Evolutionary conservation across 2,329 filamentous ascomycete species (phyloP).

Genomic region (Aureobasidium sp.): DNA sequence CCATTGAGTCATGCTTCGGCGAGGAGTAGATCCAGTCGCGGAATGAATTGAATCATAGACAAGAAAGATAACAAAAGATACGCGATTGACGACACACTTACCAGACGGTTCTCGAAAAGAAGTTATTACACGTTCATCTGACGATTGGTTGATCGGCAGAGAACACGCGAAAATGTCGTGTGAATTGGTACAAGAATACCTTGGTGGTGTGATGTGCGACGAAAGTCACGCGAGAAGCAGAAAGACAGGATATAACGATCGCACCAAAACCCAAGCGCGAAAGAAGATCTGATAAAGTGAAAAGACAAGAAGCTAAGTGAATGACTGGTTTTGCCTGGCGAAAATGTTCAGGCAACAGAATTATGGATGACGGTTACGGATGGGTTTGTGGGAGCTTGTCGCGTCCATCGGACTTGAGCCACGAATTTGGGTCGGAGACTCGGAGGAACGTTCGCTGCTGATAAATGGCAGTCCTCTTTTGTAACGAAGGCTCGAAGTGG

Average conservation of each 20-base stretch:
- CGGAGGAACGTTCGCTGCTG: not conserved
- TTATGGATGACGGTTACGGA: constrained; percentile 8
- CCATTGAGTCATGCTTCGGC: not conserved
- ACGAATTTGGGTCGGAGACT: constrained; percentile 2
- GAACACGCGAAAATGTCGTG: constrained; percentile 57
- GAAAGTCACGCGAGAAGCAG: not conserved
- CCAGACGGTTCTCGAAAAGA: not conserved
- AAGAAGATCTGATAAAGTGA: constrained; percentile 11
- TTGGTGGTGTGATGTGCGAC: constrained; percentile 5
- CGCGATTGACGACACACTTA: not conserved
- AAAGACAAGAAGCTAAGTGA: not conserved
- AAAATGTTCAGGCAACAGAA: constrained; percentile 12
- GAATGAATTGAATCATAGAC: not conserved
- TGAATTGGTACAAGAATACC: constrained; percentile 6
- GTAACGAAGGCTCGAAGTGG: too few species aligned
- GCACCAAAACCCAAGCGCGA: constrained; percentile 1
- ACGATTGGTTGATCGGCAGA: constrained; percentile 80
- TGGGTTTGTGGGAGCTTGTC: constrained; percentile 1
- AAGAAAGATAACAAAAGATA: not conserved
- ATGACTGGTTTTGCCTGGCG: constrained; percentile 11
- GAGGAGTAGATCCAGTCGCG: not conserved
- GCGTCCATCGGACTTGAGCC: not conserved
- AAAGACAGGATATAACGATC: not conserved
- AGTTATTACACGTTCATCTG: constrained; percentile 86
- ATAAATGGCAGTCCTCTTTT: not conserved